phyloP scores from a whole-genome alignment of 2,329 filamentous ascomycete species.

The Coniochaeta ligniaria region DNA sequence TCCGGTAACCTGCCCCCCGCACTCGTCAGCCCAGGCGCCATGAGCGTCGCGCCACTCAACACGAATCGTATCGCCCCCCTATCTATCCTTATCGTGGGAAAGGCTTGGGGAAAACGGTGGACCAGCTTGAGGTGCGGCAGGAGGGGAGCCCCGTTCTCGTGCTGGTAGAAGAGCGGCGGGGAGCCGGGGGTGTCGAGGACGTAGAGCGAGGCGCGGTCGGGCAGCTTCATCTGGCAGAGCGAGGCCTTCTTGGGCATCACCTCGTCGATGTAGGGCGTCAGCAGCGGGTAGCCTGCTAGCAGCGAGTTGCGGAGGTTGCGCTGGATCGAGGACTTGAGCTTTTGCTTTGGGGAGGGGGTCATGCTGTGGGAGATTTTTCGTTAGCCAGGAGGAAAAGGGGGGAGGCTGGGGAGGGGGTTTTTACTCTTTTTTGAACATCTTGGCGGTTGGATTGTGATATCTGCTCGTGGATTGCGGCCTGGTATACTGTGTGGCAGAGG shows the following conservation, averaged over 20 bases:
- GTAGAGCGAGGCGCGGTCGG: slow-evolving; percentile 86
- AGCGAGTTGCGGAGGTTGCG: slow-evolving; percentile 78
- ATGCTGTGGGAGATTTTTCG: slow-evolving; percentile 46
- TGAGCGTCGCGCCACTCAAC: slow-evolving; percentile 84
- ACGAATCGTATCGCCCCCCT: slow-evolving; percentile 96
- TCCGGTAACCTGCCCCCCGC: slow-evolving; percentile 72
- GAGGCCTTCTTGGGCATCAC: slow-evolving; percentile 93
- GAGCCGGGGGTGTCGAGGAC: slow-evolving; percentile 55
- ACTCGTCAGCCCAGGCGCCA: slow-evolving; percentile 89
- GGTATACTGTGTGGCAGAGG: neutral
- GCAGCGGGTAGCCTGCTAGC: slow-evolving; percentile 75
- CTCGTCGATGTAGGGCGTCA: slow-evolving; percentile 84
- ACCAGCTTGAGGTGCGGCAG: slow-evolving; percentile 85
- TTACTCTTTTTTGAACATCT: slow-evolving; percentile 93
- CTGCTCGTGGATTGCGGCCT: neutral
- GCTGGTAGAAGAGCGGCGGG: slow-evolving; percentile 82
- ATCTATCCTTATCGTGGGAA: slow-evolving; percentile 84
- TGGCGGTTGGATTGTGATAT: slow-evolving; percentile 20
- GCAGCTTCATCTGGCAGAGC: slow-evolving; percentile 84
- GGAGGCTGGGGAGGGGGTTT: neutral
- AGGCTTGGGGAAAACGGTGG: slow-evolving; percentile 79
- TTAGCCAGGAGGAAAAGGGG: slow-evolving; percentile 9
- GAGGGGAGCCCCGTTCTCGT: slow-evolving; percentile 61
- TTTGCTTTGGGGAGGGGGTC: slow-evolving; percentile 73
- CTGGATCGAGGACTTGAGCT: slow-evolving; percentile 95